Evolutionary conservation across 257 asterid genomes (phyloP).

Genomic region (Agastache rugosa): DNA sequence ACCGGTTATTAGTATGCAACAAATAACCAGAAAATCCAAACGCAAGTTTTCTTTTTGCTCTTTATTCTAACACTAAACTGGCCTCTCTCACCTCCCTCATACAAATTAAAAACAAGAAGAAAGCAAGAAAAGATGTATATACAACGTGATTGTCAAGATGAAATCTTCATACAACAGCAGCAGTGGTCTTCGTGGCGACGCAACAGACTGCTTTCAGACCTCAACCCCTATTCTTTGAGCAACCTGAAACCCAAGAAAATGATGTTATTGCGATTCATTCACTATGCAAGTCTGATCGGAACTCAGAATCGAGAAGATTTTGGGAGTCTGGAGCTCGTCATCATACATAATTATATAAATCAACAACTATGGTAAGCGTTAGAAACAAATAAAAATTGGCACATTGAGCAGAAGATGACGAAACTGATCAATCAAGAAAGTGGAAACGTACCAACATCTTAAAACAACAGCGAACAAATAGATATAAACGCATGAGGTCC

Average conservation of each 20-base stretch:
- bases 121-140: constrained; percentile 29
- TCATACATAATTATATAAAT: background rate
- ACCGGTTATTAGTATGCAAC: constrained; percentile 6
- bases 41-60: constrained; percentile 22
- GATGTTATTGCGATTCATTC: background rate
- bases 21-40: constrained; percentile 28
- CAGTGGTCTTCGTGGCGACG: background rate
- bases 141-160: constrained; percentile 21
- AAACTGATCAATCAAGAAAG: background rate
- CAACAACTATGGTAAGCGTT: background rate
- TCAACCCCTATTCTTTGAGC: constrained; percentile 87
- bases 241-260: constrained; percentile 57
- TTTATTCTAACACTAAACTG: constrained; percentile 39
- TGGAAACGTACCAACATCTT: background rate
- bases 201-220: constrained; percentile 51
- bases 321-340: background rate
- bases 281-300: background rate
- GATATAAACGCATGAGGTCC: background rate
- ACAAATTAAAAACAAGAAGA: constrained; percentile 18
- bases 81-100: constrained; percentile 28
- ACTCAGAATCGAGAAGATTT: background rate
- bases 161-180: background rate
- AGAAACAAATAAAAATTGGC: background rate
- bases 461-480: background rate
- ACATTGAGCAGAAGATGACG: background rate